Evolutionary conservation across 495 filamentous ascomycete species (phyloP).

Genomic region (Bacidia gigantensis): DNA sequence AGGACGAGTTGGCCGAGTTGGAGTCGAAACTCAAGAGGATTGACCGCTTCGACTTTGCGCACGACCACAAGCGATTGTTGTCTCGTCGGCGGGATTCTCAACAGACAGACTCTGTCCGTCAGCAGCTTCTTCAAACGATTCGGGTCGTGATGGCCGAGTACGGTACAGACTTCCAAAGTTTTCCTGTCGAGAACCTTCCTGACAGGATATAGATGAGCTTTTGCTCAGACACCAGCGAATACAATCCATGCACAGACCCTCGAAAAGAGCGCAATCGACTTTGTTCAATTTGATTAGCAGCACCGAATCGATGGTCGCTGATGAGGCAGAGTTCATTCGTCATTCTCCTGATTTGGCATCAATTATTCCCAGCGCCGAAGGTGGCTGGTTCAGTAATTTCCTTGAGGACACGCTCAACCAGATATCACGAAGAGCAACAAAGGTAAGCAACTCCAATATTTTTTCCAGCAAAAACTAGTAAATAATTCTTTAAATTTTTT

Average conservation of each 20-base stretch:
- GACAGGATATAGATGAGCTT: slow-evolving; percentile 6
- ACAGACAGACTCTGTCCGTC: slow-evolving; percentile 18
- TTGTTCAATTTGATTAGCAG: slow-evolving; percentile 9
- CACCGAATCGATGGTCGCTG: slow-evolving; percentile 2
- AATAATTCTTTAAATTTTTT: too few species aligned
- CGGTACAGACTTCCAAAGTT: background rate
- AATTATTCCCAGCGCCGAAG: slow-evolving; percentile 3
- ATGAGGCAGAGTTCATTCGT: slow-evolving; percentile 9
- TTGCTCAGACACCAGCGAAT: slow-evolving; percentile 8
- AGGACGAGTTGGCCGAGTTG: slow-evolving; percentile 24
- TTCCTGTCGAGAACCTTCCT: background rate
- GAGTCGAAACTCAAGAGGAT: slow-evolving; percentile 23
- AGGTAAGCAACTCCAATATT: too few species aligned
- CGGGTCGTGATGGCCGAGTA: slow-evolving; percentile 37
- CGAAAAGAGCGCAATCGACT: slow-evolving; percentile 3
- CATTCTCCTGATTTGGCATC: slow-evolving; percentile 11
- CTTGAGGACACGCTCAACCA: slow-evolving; percentile 5
- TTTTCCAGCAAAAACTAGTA: too few species aligned
- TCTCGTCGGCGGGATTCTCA: slow-evolving; percentile 6
- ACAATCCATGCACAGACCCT: slow-evolving; percentile 7
- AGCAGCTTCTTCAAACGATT: slow-evolving; percentile 44
- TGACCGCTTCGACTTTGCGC: slow-evolving; percentile 13
- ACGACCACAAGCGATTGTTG: slow-evolving; percentile 1
- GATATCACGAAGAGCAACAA: slow-evolving; percentile 7
- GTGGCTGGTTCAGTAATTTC: slow-evolving; percentile 10